Base-by-base conservation (phyloP, 2,329 filamentous ascomycete species). In the Annulohypoxylon truncatum region DNA sequence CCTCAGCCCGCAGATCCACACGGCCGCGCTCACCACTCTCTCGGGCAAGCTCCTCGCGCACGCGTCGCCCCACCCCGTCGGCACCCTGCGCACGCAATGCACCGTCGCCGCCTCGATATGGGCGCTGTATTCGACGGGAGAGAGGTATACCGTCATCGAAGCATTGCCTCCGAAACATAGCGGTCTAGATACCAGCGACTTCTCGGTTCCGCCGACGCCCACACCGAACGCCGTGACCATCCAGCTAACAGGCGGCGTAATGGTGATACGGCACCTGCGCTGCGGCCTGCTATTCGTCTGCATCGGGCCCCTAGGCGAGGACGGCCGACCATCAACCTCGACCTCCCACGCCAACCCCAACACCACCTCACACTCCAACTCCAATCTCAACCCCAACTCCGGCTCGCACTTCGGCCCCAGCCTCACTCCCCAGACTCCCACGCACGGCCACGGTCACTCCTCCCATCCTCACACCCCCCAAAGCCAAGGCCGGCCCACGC, bases 1-100 rank as follows among this genome's bases (percentile, higher is more conserved):
- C 76, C 85, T 88, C 68, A 85, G 84, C 6, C 76, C 86, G 3
- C 80, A 84, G 64, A 81, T 90, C 29, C 86, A 87, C 65, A 88
- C 87, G 2, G 83, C 87, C 59, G 83, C 89, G 65, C 82, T 90
- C 46, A 85, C 86, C 48, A 88, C 87, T 2, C 81, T 84, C 1
- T 84, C 85, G 38, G 88, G 88, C 71, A 89, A 89, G 76, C 84
- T 90, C 33, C 86, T 90, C 69, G 85, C 88, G 61, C 87, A 89
- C 76, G 85, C 87, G 38, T 87, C 85, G 53, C 78, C 82, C 2
- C 81, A 86, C 46, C 80, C 87, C 51, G 85, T 88, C 70, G 79
- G 83, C 64, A 80, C 83, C 18, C 83, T 90, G 38, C 87, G 88
- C 72, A 87, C 85, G 8, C 87, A 90, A 76, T 86, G 86, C 71